Evolutionary conservation across 768 basidiomycete species (phyloP).

Genomic region (Boletus pseudopeckii): DNA sequence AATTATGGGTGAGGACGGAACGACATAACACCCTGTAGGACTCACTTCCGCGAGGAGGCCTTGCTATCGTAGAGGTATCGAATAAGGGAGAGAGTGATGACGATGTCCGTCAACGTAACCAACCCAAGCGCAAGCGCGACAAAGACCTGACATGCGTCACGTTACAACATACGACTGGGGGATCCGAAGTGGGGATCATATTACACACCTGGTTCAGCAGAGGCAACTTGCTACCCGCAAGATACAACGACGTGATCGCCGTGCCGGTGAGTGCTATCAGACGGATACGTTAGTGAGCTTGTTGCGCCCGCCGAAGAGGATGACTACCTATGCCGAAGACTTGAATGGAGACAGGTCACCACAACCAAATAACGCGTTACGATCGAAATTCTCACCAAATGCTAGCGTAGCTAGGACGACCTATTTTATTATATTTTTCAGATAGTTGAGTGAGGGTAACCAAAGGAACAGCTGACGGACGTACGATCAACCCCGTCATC

Average conservation of each 20-base stretch:
- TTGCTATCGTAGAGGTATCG: conserved; percentile 6
- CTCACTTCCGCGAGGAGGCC: conserved; percentile 5
- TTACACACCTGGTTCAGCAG: conserved; percentile 6
- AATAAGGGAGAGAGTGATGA: conserved; percentile 14
- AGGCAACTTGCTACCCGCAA: not conserved
- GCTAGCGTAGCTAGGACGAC: not conserved
- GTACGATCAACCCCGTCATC: conserved; percentile 4
- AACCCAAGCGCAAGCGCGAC: conserved; percentile 9
- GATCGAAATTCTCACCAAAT: conserved; percentile 4
- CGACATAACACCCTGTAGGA: not conserved
- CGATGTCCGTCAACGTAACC: conserved; percentile 14
- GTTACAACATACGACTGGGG: not conserved
- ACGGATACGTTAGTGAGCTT: not conserved
- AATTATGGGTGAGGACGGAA: not conserved
- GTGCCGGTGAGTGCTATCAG: conserved; percentile 2
- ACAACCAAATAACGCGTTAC: not conserved
- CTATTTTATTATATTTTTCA: not conserved
- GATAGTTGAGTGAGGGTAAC: not conserved
- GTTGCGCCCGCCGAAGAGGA: not conserved
- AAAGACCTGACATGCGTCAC: not conserved
- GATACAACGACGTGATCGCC: not conserved
- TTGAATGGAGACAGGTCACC: not conserved
- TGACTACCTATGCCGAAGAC: conserved; percentile 8
- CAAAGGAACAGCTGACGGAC: not conserved
- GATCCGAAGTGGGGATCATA: not conserved